These are phyloP conservation scores for Arthrobotrys sphaeroides DNA, from an alignment of 2,329 filamentous ascomycete species.

Conservation along the genomic window DNA sequence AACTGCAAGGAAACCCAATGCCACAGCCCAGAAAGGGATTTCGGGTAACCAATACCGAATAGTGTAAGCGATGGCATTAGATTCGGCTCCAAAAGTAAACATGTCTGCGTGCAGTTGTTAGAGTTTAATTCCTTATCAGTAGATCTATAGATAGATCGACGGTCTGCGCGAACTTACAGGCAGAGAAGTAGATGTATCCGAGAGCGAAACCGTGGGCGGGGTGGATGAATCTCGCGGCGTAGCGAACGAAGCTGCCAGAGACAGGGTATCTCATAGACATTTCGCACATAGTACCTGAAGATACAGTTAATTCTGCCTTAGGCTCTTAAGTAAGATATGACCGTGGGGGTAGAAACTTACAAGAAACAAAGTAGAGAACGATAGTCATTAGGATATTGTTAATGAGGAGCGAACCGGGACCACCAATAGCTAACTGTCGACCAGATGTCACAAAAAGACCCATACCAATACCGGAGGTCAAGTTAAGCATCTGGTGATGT, in stretches of 20 bases:
- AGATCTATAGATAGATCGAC: constrained; percentile 5
- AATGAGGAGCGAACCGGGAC: constrained; percentile 70
- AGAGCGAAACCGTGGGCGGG: constrained; percentile 65
- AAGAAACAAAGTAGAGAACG: constrained; percentile 69
- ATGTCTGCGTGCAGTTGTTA: constrained; percentile 43
- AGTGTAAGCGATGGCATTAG: constrained; percentile 42
- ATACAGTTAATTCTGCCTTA: background rate
- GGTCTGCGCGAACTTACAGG: constrained; percentile 23
- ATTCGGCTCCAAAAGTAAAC: constrained; percentile 51
- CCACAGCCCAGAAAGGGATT: constrained; percentile 35
- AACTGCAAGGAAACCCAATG: constrained; percentile 30
- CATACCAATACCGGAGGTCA: constrained; percentile 70
- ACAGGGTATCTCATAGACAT: constrained; percentile 62
- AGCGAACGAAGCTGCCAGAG: constrained; percentile 65
- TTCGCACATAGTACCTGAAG: constrained; percentile 59
- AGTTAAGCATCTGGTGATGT: constrained; percentile 76
- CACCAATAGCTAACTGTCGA: constrained; percentile 69
- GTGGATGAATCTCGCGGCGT: constrained; percentile 65
- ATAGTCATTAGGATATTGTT: constrained; percentile 65
- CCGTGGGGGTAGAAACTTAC: constrained; percentile 64
- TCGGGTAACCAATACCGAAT: constrained; percentile 36
- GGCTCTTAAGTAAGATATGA: background rate
- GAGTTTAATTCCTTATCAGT: constrained; percentile 5
- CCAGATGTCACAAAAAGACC: constrained; percentile 72
- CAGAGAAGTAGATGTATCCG: constrained; percentile 58